phyloP scores from a whole-genome alignment of 768 basidiomycete species.

The Coprinopsis strossmayeri region DNA sequence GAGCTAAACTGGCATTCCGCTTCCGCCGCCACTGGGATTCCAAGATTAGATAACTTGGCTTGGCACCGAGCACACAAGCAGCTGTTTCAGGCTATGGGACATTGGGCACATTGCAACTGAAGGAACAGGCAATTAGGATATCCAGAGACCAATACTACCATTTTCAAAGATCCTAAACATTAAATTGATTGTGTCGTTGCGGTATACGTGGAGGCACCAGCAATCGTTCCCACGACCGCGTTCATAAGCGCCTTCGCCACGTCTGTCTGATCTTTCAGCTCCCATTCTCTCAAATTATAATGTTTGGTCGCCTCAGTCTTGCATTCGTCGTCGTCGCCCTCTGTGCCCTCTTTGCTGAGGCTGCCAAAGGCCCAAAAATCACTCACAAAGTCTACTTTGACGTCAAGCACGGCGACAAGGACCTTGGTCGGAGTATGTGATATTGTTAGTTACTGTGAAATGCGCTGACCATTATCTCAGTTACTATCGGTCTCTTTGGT shows the following conservation, averaged over 20 bases:
- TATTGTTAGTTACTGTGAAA: no score
- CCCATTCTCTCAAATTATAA: constrained; percentile 29
- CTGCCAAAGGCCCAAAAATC: constrained; percentile 81
- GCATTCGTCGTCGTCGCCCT: constrained; percentile 57
- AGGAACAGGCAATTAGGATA: no score
- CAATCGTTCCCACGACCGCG: constrained; percentile 3
- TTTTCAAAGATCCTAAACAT: no score
- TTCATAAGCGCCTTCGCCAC: constrained; percentile 17
- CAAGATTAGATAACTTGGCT: neutral
- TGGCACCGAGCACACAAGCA: neutral
- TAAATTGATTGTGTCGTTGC: neutral
- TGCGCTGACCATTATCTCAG: no score
- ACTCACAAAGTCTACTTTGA: constrained; percentile 95
- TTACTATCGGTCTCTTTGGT: constrained; percentile 86
- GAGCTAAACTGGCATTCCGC: neutral
- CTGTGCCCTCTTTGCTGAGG: constrained; percentile 71
- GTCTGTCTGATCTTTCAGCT: constrained; percentile 18
- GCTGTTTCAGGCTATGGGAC: neutral
- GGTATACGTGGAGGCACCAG: neutral
- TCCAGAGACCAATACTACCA: no score
- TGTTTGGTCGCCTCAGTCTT: constrained; percentile 60
- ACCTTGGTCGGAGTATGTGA: constrained; percentile 74
- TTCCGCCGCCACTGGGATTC: neutral
- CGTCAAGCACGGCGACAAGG: constrained; percentile 85
- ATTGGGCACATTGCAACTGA: no score